Base-by-base conservation (phyloP, 2,329 filamentous ascomycete genomes). In the Neodidymelliopsis sp. region DNA sequence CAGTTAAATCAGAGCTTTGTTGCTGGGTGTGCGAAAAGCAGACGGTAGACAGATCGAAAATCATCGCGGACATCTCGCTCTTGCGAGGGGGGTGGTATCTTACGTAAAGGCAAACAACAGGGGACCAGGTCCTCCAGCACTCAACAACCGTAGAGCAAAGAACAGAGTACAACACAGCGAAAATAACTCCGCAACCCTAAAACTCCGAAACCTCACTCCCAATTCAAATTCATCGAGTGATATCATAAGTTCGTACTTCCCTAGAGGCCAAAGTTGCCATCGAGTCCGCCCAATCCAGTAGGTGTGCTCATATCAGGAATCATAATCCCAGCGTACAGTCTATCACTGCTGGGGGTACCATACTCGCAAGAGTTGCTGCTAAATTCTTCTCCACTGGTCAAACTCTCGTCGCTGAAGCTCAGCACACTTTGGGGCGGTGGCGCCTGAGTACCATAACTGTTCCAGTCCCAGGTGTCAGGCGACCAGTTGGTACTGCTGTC, bases 391-490 rank as follows among this genome's bases (percentile, higher is more conserved):
- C 81, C 79, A 12, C 81, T 82, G 12, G 76, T 83, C 48, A 84
- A 59, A 49, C 81, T 84, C 63, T 85, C 83, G 35, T 84, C 82
- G 5, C 81, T 84, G 52, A 84, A 81, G 66, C 82, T 84, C 22
- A 84, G 68, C 3, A 84, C 80, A 52, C 82, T 84, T 56, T 81
- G 81, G 22, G 80, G 70, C 0, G 67, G 63, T 11, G 65, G 60
- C 4, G 64, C 62, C 52, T 63, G 54, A 23, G 66, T 57, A 47
- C 54, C 49, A 42, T 60, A 56, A 44, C 61, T 56, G 16, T 54
- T 49, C 65, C 67, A 67, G 29, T 65, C 68, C 71, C 71, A 75
- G 18, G 69, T 56, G 16, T 63, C 64, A 1, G 72, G 69, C 12
- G 68, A 68, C 72, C 71, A 75, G 19, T 31, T 43, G 28, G 65